Base-by-base conservation (phyloP, 2,329 filamentous ascomycete genomes). In the Rugonectria rugulosa region DNA sequence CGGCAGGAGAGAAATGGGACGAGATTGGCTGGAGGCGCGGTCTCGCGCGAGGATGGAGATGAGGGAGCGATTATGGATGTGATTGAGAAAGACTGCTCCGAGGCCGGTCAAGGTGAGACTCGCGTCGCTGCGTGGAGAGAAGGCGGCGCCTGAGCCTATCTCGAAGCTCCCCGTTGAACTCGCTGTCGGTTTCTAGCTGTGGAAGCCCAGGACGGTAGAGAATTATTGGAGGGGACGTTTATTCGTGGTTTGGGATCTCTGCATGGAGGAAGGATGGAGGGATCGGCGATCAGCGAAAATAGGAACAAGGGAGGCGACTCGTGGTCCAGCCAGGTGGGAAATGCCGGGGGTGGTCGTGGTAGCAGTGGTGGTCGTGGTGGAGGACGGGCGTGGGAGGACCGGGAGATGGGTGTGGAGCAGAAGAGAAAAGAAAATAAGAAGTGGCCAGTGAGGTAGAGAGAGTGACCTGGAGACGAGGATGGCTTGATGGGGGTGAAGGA, bases 211-310 rank as follows among this genome's bases (percentile, higher is more conserved):
- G n/a, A n/a, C n/a, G n/a, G n/a, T n/a, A n/a, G n/a, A n/a, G n/a
- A n/a, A n/a, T n/a, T n/a, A n/a, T n/a, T 2, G 9, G 26, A 21
- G 46, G 24, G 36, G 41, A 20, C 44, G 53, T 12, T 23, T n/a
- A 26, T 20, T n/a, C 6, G 46, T 36, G 53, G 17, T 56, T 44
- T 37, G 38, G 34, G 45, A 21, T 45, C 32, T 41, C 34, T 27
- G 40, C 41, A 41, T 26, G 34, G 34, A 32, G 45, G 44, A 43
- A 56, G 32, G 36, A 23, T 36, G 38, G 29, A 40, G 37, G 27
- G 45, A 56, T 50, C 45, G 53, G 46, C 38, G 53, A 56, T 56
- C 53, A 46, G 53, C 53, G 43, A 37, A 15, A 46, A 38, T n/a
- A 41, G 36, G 42, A 47, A 32, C 53, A 50, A 40, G 53, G 52